Evolutionary conservation across 2,329 filamentous ascomycete species (phyloP), one percentile per base, ranked within the genome.

Genomic region (Fusarium nisikadoi): DNA sequence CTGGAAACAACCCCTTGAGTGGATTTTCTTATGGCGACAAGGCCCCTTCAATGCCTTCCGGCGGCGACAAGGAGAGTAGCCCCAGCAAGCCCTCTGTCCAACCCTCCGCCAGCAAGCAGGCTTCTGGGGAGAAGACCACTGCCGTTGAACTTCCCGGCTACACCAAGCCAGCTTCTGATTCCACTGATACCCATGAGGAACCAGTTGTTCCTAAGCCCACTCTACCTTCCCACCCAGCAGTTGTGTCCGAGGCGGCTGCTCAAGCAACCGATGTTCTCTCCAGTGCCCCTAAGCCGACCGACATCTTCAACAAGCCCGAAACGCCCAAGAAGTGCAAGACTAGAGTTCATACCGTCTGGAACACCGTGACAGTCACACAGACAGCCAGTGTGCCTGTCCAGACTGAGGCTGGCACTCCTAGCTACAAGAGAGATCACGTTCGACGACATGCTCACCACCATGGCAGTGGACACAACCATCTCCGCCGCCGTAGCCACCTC

Each of bases 1-100:
- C 90, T 4, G 88, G 90, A 33, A 82, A 85, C 79, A 88, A 88
- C 80, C 83, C 84, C 7, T 77, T 90, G n/a, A 83, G 83, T 41
- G 85, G 87, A 49, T 91, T 85, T 84, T 75, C 79, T 33, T 83
- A 83, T 62, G 87, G 87, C 62, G 78, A 72, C 25, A 62, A 65
- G 11, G 42, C 31, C 29, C 53, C 54, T 29, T 58, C 54, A 20
- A 52, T 47, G 29, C 62, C 72, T 35, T 64, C 62, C n/a, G 55
- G 42, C n/a, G 62, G 53, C 29, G 70, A 71, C 35, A 57, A 56
- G 17, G 54, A 52, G 41, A 43, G 38, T 55, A 43, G 23, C 39
- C 65, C 66, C 11, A 68, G 59, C 55, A 64, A 71, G 59, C 49
- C 61, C 23, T 56, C 65, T 12, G 43, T n/a, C 31, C 47, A 58